Percentiles rank a stretch among this genome's conserved stretches.
These are phyloP conservation scores for Dianthus caryophyllus DNA, from an alignment of 148 eudicot genomes.

Conservation along the genomic window DNA sequence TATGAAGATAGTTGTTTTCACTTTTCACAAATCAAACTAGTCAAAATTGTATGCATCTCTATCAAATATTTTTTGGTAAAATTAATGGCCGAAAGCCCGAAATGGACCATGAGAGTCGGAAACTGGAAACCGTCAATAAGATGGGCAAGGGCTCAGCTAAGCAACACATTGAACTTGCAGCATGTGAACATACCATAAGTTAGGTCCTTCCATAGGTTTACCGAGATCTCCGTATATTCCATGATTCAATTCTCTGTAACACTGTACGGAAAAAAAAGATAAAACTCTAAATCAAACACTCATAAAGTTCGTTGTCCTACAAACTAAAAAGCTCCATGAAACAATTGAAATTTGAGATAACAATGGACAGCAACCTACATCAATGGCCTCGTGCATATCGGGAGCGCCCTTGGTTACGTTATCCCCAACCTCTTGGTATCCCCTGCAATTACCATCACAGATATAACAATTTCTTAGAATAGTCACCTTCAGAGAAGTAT, in stretches of 20 bases:
- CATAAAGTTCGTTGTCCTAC: not conserved
- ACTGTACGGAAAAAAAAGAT: constrained; percentile 35
- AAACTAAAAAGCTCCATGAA: not conserved
- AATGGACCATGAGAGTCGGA: no score
- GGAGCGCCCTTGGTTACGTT: constrained; percentile 88
- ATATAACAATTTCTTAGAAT: not conserved
- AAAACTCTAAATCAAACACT: not conserved
- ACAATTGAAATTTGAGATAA: not conserved
- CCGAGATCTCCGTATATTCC: constrained; percentile 70
- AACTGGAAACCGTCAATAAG: no score
- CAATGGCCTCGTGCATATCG: constrained; percentile 94
- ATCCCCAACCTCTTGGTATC: constrained; percentile 88
- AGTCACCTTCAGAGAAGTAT: not conserved
- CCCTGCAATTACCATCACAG: constrained; percentile 47
- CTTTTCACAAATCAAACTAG: no score
- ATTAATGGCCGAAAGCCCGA: no score
- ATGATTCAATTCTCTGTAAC: constrained; percentile 61
- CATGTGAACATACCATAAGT: constrained; percentile 58
- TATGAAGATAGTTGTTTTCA: no score
- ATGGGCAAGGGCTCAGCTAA: not conserved
- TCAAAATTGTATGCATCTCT: no score
- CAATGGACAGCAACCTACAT: constrained; percentile 47
- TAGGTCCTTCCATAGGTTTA: constrained; percentile 69
- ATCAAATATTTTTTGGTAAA: no score
- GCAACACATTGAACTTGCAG: not conserved